Conservation (phyloP, 2,329 filamentous ascomycete genomes). For the Penicillium sp. region DNA sequence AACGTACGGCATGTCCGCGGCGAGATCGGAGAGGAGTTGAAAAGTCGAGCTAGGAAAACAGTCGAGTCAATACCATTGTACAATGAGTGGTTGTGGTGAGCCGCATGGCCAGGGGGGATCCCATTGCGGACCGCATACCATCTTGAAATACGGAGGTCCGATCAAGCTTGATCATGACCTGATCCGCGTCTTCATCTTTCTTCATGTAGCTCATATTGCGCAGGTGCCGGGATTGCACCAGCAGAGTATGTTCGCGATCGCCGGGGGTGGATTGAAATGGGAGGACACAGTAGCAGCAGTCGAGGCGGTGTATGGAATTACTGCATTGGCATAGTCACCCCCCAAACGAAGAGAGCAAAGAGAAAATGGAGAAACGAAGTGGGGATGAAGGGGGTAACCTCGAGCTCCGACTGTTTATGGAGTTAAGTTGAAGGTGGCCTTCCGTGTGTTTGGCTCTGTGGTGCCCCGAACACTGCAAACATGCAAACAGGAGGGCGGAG, state of each 20-base stretch:
- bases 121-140: slow-evolving; percentile 55
- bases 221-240: slow-evolving; percentile 31
- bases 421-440: slow-evolving; percentile 37
- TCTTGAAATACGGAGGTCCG: slow-evolving; percentile 98
- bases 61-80: slow-evolving; percentile 8
- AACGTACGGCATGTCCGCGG: slow-evolving; percentile 96
- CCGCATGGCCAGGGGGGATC: slow-evolving; percentile 23
- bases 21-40: slow-evolving; percentile 95
- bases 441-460: slow-evolving; percentile 31
- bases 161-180: slow-evolving; percentile 92
- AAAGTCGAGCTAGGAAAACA: slow-evolving; percentile 69
- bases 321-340: slow-evolving; percentile 22
- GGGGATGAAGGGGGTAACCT: slow-evolving; percentile 18
- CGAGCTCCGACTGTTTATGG: slow-evolving; percentile 25
- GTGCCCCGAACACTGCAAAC: slow-evolving; percentile 36
- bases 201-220: slow-evolving; percentile 87
- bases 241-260: slow-evolving; percentile 23
- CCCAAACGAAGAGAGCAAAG: slow-evolving; percentile 4
- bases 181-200: slow-evolving; percentile 97
- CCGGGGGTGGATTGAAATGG: slow-evolving; percentile 14
- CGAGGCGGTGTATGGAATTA: slow-evolving; percentile 24
- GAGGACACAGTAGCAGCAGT: slow-evolving; percentile 20
- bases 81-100: slow-evolving; percentile 9
- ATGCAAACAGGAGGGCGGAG: slow-evolving; percentile 16
- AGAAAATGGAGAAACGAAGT: slow-evolving; percentile 5